These are phyloP conservation scores for Pythium folliculosum DNA, from an alignment of 352 stramenopile genomes.

Conservation along the genomic window DNA sequence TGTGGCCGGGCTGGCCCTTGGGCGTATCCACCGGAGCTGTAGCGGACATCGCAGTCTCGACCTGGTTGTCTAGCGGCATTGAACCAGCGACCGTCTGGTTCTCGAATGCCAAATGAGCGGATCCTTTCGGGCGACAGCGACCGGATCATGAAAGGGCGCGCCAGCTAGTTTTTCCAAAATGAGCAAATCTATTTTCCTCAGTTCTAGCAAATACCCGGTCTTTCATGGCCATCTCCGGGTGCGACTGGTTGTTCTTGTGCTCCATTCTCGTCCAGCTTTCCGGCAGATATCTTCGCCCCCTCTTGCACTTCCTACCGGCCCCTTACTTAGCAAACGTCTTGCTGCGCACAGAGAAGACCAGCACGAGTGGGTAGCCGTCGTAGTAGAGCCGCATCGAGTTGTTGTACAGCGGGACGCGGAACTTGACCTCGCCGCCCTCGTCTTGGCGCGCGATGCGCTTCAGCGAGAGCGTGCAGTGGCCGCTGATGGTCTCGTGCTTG, in stretches of 20 bases:
- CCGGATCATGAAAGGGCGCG: constrained; percentile 10
- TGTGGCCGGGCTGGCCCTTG: neutral
- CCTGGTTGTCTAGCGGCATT: constrained; percentile 19
- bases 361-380: constrained; percentile 64
- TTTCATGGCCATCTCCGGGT: neutral
- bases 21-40: neutral
- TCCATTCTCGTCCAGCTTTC: neutral
- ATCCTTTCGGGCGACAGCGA: neutral
- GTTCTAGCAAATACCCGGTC: constrained; percentile 2
- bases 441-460: constrained; percentile 74
- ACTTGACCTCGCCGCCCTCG: constrained; percentile 72
- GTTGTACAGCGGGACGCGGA: constrained; percentile 76
- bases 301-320: neutral
- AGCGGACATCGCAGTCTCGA: neutral
- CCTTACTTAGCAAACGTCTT: constrained; percentile 81
- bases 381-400: constrained; percentile 80
- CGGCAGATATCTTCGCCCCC: neutral
- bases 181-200: constrained; percentile 17
- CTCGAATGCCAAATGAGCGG: neutral
- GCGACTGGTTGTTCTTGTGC: neutral
- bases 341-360: constrained; percentile 77
- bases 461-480: constrained; percentile 80
- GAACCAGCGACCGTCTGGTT: neutral
- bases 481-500: constrained; percentile 74
- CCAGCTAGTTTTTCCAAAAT: constrained; percentile 5